Percentiles rank a stretch among this genome's conserved stretches.
Evolutionary conservation across 2,329 filamentous ascomycete genomes (phyloP).

Genomic region (Cladophialophora bantiana): DNA sequence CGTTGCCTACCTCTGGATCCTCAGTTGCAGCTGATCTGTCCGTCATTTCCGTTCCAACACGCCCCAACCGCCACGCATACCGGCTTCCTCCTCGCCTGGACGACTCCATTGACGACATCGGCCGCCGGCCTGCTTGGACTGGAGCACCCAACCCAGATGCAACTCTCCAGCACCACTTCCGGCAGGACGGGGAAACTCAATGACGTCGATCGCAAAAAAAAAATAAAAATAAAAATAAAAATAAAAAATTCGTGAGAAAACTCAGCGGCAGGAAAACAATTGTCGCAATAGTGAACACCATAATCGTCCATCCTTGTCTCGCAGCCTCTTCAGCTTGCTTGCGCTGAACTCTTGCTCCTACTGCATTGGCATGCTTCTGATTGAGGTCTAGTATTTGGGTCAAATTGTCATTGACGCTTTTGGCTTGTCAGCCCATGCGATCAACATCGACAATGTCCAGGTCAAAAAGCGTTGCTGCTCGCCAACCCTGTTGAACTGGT

Average conservation of each 20-base stretch:
- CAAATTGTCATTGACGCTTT: conserved; percentile 65
- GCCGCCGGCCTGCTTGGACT: conserved; percentile 2
- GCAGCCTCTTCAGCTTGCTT: conserved; percentile 69
- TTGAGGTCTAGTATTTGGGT: conserved; percentile 71
- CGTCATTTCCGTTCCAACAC: conserved; percentile 4
- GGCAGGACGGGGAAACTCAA: conserved; percentile 52
- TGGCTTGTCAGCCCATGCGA: conserved; percentile 69
- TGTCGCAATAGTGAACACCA: conserved; percentile 67
- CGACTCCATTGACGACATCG: conserved; percentile 25
- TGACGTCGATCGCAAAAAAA: conserved; percentile 62
- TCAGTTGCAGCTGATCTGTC: conserved; percentile 24
- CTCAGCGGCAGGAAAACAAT: conserved; percentile 64
- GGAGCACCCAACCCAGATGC: conserved; percentile 58
- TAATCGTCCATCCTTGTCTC: conserved; percentile 63
- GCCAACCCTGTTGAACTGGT: conserved; percentile 19
- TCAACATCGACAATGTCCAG: conserved; percentile 66
- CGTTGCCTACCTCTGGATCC: conserved; percentile 21
- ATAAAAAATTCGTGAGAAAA: conserved; percentile 64
- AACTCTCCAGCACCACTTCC: conserved; percentile 47
- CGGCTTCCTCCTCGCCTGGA: conserved; percentile 13
- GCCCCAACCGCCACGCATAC: conserved; percentile 5
- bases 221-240: too few relatives aligned
- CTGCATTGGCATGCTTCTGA: conserved; percentile 72
- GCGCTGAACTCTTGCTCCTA: conserved; percentile 58
- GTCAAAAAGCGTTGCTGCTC: conserved; percentile 66